These are phyloP conservation scores for Rutstroemia sp. DNA, from an alignment of 2,329 filamentous ascomycete species.

Conservation along the genomic window DNA sequence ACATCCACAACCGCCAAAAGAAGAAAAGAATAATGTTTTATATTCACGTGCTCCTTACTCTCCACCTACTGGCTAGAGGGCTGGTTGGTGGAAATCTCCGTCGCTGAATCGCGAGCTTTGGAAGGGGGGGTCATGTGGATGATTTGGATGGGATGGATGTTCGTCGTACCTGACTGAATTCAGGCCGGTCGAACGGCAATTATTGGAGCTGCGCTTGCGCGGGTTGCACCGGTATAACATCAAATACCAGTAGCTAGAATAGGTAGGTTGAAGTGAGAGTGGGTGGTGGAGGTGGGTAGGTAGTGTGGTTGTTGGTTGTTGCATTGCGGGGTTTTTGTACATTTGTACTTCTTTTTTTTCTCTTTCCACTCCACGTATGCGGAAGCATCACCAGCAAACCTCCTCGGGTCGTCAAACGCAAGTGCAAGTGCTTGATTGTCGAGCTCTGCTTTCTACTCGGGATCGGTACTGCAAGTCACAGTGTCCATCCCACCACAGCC, in stretches of 20 bases:
- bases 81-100: not conserved
- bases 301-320: not conserved
- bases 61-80: not conserved
- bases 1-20: not conserved
- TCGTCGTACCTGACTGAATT: not conserved
- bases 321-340: no score
- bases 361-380: no score
- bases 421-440: no score
- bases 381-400: no score
- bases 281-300: not conserved
- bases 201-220: not conserved
- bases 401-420: no score
- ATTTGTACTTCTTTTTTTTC: no score
- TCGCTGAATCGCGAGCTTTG: not conserved
- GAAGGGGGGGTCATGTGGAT: not conserved
- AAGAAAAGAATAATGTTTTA: not conserved
- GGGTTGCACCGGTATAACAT: not conserved
- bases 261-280: no score
- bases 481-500: no score
- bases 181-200: not conserved
- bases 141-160: not conserved
- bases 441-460: no score
- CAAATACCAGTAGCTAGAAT: no score
- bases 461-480: no score
- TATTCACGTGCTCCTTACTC: not conserved